Evolutionary conservation across 2,329 filamentous ascomycete genomes (phyloP).

Genomic region (Ceratocystis eucalypticola): DNA sequence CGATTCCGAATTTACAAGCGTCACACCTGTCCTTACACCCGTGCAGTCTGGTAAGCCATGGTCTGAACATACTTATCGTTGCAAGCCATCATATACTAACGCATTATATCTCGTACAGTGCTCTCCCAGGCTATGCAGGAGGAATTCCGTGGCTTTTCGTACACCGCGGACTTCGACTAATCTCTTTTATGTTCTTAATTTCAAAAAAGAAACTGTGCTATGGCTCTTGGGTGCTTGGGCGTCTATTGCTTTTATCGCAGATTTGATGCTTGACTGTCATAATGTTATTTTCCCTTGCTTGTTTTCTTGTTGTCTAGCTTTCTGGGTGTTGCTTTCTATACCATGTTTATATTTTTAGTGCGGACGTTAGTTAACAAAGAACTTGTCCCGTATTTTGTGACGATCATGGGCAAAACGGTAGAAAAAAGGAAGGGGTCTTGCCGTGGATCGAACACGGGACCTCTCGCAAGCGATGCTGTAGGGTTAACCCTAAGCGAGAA

Average conservation of each 20-base stretch:
- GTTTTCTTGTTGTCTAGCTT: not conserved
- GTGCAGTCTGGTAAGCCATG: slow-evolving; percentile 77
- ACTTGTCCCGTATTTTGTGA: not conserved
- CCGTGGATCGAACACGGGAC: slow-evolving; percentile 23
- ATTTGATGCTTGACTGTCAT: not conserved
- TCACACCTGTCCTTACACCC: slow-evolving; percentile 90
- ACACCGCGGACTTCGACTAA: slow-evolving; percentile 79
- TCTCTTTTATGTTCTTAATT: slow-evolving; percentile 6
- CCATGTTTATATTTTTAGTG: not conserved
- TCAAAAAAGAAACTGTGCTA: not conserved
- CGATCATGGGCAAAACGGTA: not conserved
- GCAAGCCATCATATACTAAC: not conserved
- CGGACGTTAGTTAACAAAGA: not conserved
- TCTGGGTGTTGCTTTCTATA: not conserved
- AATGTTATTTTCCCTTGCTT: not conserved
- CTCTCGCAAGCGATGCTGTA: slow-evolving; percentile 22
- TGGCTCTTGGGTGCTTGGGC: not conserved
- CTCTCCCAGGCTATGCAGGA: slow-evolving; percentile 98
- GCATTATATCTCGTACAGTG: slow-evolving; percentile 39
- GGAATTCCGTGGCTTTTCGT: slow-evolving; percentile 97
- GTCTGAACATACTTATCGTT: not conserved
- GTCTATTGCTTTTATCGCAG: not conserved
- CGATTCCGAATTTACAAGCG: slow-evolving; percentile 95
- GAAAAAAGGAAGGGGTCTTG: slow-evolving; percentile 15
- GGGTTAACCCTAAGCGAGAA: slow-evolving; percentile 51